These are phyloP conservation scores for Yamadazyma phyllophila DNA, from an alignment of 805 yeast species.

Conservation along the genomic window DNA sequence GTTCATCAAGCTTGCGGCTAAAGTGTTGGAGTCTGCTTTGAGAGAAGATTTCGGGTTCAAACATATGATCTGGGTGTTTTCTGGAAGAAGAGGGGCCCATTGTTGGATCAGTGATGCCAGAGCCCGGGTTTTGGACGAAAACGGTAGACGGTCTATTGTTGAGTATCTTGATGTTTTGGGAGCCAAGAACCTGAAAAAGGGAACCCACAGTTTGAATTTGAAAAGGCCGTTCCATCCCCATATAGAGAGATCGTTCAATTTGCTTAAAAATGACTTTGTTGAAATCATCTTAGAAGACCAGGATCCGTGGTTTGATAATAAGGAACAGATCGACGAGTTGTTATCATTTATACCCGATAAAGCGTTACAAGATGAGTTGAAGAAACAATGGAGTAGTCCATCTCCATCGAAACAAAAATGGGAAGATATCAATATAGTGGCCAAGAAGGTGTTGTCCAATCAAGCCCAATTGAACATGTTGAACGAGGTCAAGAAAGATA, in stretches of 20 bases:
- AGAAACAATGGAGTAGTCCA: slow-evolving; percentile 51
- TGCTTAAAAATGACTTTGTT: slow-evolving; percentile 61
- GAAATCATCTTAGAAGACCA: slow-evolving; percentile 73
- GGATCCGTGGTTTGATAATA: slow-evolving; percentile 73
- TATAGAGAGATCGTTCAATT: slow-evolving; percentile 68
- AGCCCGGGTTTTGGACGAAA: slow-evolving; percentile 73
- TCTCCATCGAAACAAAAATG: slow-evolving; percentile 63
- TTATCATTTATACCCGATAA: slow-evolving; percentile 63
- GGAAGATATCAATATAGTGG: slow-evolving; percentile 65
- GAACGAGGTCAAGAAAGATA: slow-evolving; percentile 76
- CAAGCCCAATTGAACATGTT: slow-evolving; percentile 47
- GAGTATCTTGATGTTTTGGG: slow-evolving; percentile 78
- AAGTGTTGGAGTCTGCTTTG: slow-evolving; percentile 67
- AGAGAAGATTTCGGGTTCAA: slow-evolving; percentile 87
- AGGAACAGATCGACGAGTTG: slow-evolving; percentile 52
- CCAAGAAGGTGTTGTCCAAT: slow-evolving; percentile 44
- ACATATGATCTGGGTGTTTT: slow-evolving; percentile 89
- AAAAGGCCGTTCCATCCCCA: slow-evolving; percentile 90
- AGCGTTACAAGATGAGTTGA: slow-evolving; percentile 50
- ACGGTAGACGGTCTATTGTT: slow-evolving; percentile 71
- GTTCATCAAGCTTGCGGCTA: slow-evolving; percentile 81
- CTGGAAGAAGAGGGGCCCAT: slow-evolving; percentile 99
- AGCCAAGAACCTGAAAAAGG: slow-evolving; percentile 24
- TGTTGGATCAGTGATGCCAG: slow-evolving; percentile 93
- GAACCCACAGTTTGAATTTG: slow-evolving; percentile 51